phyloP scores from a whole-genome alignment of 2,329 filamentous ascomycete genomes.

The Monosporascus ibericus region DNA sequence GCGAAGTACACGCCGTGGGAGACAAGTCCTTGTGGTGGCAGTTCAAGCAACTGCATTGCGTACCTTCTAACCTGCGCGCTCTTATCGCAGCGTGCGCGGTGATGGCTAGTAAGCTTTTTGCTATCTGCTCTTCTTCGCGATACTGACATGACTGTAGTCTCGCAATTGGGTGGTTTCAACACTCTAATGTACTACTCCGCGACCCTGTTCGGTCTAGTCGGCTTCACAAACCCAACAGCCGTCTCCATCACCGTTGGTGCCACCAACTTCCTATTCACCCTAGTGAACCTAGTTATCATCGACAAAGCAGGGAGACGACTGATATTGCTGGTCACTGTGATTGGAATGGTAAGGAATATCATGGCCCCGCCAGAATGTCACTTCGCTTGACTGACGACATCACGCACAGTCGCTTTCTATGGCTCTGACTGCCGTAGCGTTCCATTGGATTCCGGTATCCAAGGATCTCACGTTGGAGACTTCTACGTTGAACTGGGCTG shows the following conservation, averaged over 20 bases:
- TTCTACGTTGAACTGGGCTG: slow-evolving; percentile 26
- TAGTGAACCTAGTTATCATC: slow-evolving; percentile 35
- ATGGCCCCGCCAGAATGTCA: neutral
- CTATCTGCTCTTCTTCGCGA: neutral
- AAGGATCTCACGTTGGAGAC: slow-evolving; percentile 27
- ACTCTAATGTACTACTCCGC: slow-evolving; percentile 16
- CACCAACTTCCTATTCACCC: slow-evolving; percentile 39
- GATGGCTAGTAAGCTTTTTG: slow-evolving; percentile 29
- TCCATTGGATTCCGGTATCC: slow-evolving; percentile 37
- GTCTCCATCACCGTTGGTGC: slow-evolving; percentile 34
- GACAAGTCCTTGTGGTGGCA: slow-evolving; percentile 30
- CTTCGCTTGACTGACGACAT: neutral
- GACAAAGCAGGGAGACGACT: slow-evolving; percentile 35
- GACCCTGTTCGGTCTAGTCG: slow-evolving; percentile 28
- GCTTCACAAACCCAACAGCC: slow-evolving; percentile 37
- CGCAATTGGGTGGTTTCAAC: slow-evolving; percentile 26
- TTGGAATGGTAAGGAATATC: slow-evolving; percentile 29
- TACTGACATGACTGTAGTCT: slow-evolving; percentile 20
- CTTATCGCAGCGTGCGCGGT: slow-evolving; percentile 37
- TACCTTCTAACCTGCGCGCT: slow-evolving; percentile 32
- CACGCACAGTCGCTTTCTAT: slow-evolving; percentile 21
- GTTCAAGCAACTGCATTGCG: slow-evolving; percentile 35
- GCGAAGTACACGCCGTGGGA: slow-evolving; percentile 23
- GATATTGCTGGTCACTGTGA: slow-evolving; percentile 32
- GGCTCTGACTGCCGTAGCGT: slow-evolving; percentile 32